A percentile compares a stretch with the other conserved stretches of the same genome.
phyloP scores from a whole-genome alignment of 2,329 filamentous ascomycete species.

The Colletotrichum sp. region DNA sequence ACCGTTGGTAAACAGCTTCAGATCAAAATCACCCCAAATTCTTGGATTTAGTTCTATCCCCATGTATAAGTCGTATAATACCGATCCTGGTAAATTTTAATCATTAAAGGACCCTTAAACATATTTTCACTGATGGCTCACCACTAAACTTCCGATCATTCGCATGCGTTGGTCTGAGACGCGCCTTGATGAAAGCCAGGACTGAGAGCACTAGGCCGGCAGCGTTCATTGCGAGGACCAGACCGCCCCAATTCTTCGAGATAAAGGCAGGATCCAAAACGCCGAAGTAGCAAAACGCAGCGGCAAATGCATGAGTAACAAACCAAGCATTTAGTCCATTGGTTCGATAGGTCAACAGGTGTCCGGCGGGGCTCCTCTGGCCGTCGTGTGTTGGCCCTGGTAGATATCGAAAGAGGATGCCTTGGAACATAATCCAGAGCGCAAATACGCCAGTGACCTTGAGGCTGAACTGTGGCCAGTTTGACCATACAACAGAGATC shows the following conservation, averaged over 20 bases:
- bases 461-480: neutral
- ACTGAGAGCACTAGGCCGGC: slow-evolving; percentile 23
- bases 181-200: neutral
- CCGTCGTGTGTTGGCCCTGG: slow-evolving; percentile 28
- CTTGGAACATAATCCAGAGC: slow-evolving; percentile 13
- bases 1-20: slow-evolving; percentile 52
- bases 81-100: slow-evolving; percentile 29
- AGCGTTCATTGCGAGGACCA: slow-evolving; percentile 42
- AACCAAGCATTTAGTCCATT: slow-evolving; percentile 46
- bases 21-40: slow-evolving; percentile 44
- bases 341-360: slow-evolving; percentile 45
- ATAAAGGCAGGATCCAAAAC: slow-evolving; percentile 42
- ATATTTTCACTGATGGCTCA: neutral
- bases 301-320: slow-evolving; percentile 38
- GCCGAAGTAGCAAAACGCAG: slow-evolving; percentile 26
- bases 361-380: slow-evolving; percentile 45
- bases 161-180: neutral
- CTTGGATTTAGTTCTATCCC: slow-evolving; percentile 51
- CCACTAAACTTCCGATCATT: neutral
- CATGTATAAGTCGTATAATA: slow-evolving; percentile 48
- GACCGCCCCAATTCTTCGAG: slow-evolving; percentile 43
- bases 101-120: neutral
- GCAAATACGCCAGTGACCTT: neutral
- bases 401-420: neutral
- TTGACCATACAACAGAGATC: neutral